Evolutionary conservation across 768 basidiomycete genomes (phyloP).

Genomic region (Suillus plorans): DNA sequence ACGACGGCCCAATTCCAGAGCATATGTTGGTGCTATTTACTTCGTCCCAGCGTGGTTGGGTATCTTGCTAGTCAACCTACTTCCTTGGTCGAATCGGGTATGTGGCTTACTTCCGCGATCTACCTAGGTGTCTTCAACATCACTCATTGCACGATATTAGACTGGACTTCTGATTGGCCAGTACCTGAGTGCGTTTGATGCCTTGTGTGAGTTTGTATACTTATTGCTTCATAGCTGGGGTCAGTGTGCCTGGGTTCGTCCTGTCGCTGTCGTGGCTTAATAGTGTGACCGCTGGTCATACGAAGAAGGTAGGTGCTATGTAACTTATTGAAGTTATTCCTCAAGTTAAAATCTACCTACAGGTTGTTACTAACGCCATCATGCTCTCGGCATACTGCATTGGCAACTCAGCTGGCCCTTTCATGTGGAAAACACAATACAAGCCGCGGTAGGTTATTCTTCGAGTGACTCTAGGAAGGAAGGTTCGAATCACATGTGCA

Average conservation of each 20-base stretch:
- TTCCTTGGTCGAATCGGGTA: too few relatives aligned
- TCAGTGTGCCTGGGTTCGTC: conserved; percentile 58
- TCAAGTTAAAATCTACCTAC: background rate
- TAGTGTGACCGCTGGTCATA: conserved; percentile 62
- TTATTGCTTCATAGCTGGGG: conserved; percentile 28
- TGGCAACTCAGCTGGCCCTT: conserved; percentile 62
- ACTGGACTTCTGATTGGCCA: too few relatives aligned
- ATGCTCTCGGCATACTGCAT: conserved; percentile 64
- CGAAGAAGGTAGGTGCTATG: conserved; percentile 47
- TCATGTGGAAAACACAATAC: conserved; percentile 70
- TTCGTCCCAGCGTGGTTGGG: too few relatives aligned
- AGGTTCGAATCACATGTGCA: conserved; percentile 16
- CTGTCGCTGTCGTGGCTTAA: conserved; percentile 61
- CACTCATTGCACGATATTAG: too few relatives aligned
- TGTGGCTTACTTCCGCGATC: too few relatives aligned
- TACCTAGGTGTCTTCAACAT: too few relatives aligned
- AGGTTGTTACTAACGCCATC: conserved; percentile 57
- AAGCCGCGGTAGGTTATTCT: conserved; percentile 45
- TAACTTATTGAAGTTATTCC: background rate
- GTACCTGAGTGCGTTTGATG: too few relatives aligned
- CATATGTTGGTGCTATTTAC: too few relatives aligned
- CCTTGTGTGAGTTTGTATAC: background rate
- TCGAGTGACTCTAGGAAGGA: background rate
- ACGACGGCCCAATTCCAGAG: too few relatives aligned
- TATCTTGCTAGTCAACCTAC: too few relatives aligned